Evolutionary conservation across 805 yeast species (phyloP).

Genomic region (Starmerella ratchasimensis): DNA sequence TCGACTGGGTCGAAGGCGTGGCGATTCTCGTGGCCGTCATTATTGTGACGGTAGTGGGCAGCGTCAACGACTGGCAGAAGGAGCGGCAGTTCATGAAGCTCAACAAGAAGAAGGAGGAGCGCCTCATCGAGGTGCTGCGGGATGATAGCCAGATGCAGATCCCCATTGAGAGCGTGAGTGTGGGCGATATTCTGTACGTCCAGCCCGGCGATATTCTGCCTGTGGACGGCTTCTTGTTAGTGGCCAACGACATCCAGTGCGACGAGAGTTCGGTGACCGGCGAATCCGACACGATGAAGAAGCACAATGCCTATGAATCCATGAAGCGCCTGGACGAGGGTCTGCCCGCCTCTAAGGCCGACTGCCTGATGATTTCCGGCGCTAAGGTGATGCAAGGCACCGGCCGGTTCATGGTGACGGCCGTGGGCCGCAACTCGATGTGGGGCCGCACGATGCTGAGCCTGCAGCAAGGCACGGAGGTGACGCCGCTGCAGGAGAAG

Average conservation of each 20-base stretch:
- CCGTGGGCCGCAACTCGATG: conserved; percentile 79
- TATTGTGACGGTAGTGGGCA: conserved; percentile 86
- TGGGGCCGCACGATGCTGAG: conserved; percentile 87
- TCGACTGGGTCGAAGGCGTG: conserved; percentile 98
- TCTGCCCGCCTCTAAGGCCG: conserved; percentile 29
- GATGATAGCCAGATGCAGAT: conserved; percentile 53
- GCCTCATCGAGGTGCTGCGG: conserved; percentile 64
- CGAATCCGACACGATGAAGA: conserved; percentile 72
- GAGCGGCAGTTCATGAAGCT: conserved; percentile 83
- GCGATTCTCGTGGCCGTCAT: conserved; percentile 86
- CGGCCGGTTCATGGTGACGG: conserved; percentile 74
- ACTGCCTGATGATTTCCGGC: conserved; percentile 83
- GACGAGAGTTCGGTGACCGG: conserved; percentile 93
- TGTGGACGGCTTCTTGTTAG: conserved; percentile 65
- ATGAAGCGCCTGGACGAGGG: conserved; percentile 21
- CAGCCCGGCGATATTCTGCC: conserved; percentile 94
- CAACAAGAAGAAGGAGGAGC: conserved; percentile 76
- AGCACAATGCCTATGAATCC: conserved; percentile 39
- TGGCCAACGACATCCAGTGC: conserved; percentile 60
- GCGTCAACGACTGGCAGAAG: conserved; percentile 92
- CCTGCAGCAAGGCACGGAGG: conserved; percentile 58
- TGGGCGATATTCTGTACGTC: conserved; percentile 69
- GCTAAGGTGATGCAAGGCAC: conserved; percentile 76
- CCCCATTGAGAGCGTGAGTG: conserved; percentile 61
- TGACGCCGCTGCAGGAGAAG: conserved; percentile 79